These are phyloP conservation scores for Ustilago bromivora DNA, from an alignment of 1,284 basidiomycete species.

Conservation along the genomic window DNA sequence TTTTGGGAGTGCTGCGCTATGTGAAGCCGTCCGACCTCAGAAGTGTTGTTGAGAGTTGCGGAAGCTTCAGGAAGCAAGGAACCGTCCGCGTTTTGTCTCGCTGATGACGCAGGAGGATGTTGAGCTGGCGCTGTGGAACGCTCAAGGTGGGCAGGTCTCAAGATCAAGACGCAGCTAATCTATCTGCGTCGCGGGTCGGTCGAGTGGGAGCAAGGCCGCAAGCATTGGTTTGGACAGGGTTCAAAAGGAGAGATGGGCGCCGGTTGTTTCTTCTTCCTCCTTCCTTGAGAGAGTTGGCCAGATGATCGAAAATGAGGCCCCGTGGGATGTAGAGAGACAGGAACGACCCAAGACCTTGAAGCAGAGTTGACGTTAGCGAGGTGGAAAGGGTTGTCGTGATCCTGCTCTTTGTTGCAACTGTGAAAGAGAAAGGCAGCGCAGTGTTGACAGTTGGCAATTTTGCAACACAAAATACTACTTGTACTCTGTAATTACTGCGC, in stretches of 20 bases:
- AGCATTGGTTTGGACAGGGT: background rate
- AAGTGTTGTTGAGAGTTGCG: background rate
- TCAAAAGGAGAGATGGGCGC: background rate
- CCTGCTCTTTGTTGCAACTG: background rate
- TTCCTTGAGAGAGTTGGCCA: background rate
- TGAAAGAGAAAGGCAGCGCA: background rate
- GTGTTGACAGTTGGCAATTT: constrained; percentile 1
- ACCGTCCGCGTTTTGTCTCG: background rate
- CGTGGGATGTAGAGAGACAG: background rate
- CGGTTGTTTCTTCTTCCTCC: background rate
- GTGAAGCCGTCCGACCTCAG: background rate
- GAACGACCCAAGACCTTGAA: background rate
- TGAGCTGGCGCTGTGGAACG: background rate
- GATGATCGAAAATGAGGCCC: background rate
- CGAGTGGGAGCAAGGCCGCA: background rate
- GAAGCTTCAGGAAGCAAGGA: background rate
- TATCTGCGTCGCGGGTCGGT: background rate
- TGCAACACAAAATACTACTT: background rate
- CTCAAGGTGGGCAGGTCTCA: background rate
- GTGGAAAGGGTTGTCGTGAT: background rate
- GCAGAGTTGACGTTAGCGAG: background rate
- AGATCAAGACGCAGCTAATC: background rate
- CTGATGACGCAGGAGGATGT: background rate
- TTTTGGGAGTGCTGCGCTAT: background rate
- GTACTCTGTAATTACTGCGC: background rate